Base-by-base conservation (phyloP, 2,329 filamentous ascomycete species). In the Talaromyces funiculosus region DNA sequence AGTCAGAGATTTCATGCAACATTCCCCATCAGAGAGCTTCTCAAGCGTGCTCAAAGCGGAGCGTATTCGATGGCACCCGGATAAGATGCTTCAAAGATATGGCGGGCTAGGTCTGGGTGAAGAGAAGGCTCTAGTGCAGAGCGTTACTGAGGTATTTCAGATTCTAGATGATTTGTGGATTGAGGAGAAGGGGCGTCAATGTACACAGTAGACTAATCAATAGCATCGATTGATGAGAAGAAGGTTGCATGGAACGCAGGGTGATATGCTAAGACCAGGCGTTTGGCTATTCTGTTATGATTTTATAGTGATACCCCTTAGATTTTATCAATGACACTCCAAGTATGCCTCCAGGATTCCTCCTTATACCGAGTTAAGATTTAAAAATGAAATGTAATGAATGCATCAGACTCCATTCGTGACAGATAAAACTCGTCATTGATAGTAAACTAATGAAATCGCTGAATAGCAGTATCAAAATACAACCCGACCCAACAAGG, bases 41-140 rank as follows among this genome's bases (percentile, higher is more conserved):
- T 58, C 75, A 14, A 78, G 81, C 47, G 72, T 82, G 4, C 79
- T 97, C 57, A 96, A 96, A 75, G 79, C 85, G 4, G 94, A 99
- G 78, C 85, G 94, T 56, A 87, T 97, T 18, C 83, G 92, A 16
- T 99, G 94, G 94, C 94, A 99, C 78, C 94, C 94, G 3, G 94
- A 99, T 77, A 99, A 97, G 80, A 89, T 97, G 60, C 91, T 97
- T 78, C 94, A 97, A 77, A 85, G 86, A 57, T 87, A 96, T 62
- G 90, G 91, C 3, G 85, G 84, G 0, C 78, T 84, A 62, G 80
- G 81, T 14, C 85, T 96, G 53, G 88, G 92, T 53, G 81, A 85
- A 24, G 82, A 82, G 3, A 85, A 90, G 3, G 87, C 96, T 82
- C 33, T 62, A n/a, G 33, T 62, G 16, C 86, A 85, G 70, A 82